phyloP scores from a whole-genome alignment of 225 moss, liverwort and hornwort species.

The Sphagnum tenellum region DNA sequence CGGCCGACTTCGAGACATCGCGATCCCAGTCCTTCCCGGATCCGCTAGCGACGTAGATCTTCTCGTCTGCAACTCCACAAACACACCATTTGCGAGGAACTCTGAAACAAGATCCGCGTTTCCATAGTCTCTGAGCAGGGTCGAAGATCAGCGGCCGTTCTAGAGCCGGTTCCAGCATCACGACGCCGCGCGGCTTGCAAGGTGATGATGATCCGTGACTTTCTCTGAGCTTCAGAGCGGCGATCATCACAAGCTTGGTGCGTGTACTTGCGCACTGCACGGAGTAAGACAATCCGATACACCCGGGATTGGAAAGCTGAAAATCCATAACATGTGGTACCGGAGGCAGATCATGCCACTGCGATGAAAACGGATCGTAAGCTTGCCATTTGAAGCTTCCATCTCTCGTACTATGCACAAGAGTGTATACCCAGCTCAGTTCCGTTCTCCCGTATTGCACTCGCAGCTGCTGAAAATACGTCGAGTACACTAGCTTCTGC shows the following conservation, averaged over 20 bases:
- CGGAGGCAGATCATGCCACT: conserved; percentile 52
- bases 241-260: conserved; percentile 62
- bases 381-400: conserved; percentile 53
- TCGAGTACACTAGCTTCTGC: conserved; percentile 37
- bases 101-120: conserved; percentile 31
- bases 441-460: conserved; percentile 7
- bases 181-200: conserved; percentile 22
- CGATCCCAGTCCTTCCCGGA: conserved; percentile 60
- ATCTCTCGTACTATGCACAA: conserved; percentile 28
- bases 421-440: conserved; percentile 61
- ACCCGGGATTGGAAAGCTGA: conserved; percentile 55
- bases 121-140: conserved; percentile 39
- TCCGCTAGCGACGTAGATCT: conserved; percentile 68
- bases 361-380: conserved; percentile 31
- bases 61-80: conserved; percentile 52
- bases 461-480: conserved; percentile 36
- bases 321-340: conserved; percentile 63
- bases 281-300: conserved; percentile 54
- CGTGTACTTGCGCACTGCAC: conserved; percentile 65
- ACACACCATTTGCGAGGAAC: conserved; percentile 84
- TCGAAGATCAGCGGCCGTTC: conserved; percentile 64
- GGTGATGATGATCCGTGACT: background rate
- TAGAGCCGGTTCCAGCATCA: conserved; percentile 64
- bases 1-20: conserved; percentile 46
- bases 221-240: conserved; percentile 40